phyloP scores from a whole-genome alignment of 768 basidiomycete species.

The Calocera cornea region DNA sequence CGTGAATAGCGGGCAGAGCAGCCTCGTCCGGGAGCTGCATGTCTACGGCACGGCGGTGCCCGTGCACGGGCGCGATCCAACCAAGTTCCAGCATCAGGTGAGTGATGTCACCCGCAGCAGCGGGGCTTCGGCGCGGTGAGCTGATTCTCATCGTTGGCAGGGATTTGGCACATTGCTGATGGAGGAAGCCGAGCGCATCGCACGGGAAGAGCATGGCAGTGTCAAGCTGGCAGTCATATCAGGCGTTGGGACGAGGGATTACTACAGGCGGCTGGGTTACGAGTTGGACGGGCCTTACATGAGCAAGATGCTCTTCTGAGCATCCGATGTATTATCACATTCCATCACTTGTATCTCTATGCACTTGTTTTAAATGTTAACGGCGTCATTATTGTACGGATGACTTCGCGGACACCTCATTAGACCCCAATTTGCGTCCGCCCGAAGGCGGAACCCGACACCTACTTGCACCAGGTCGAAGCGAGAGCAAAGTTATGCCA shows the following conservation, averaged over 20 bases:
- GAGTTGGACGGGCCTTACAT: slow-evolving; percentile 95
- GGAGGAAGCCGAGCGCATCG: slow-evolving; percentile 99
- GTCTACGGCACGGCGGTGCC: slow-evolving; percentile 98
- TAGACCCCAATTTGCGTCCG: no score
- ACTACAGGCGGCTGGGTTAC: slow-evolving; percentile 89
- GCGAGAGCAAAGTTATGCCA: no score
- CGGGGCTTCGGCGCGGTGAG: slow-evolving; percentile 5
- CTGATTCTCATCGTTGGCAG: slow-evolving; percentile 28
- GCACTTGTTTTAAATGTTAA: background rate
- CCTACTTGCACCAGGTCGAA: no score
- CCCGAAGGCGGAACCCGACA: no score
- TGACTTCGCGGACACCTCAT: no score
- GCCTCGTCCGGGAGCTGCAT: slow-evolving; percentile 90
- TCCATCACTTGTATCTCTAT: background rate
- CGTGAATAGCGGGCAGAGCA: slow-evolving; percentile 59
- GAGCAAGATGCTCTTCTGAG: slow-evolving; percentile 61
- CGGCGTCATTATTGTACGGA: no score
- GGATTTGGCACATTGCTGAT: slow-evolving; percentile 95
- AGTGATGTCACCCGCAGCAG: slow-evolving; percentile 10
- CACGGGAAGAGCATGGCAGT: slow-evolving; percentile 91
- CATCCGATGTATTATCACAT: background rate
- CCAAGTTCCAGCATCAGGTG: slow-evolving; percentile 93
- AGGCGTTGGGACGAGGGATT: slow-evolving; percentile 92
- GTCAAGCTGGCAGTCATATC: slow-evolving; percentile 95
- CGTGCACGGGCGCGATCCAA: slow-evolving; percentile 92